Evolutionary conservation across 1,284 basidiomycete genomes (phyloP).

Genomic region (Acaromyces ingoldii): DNA sequence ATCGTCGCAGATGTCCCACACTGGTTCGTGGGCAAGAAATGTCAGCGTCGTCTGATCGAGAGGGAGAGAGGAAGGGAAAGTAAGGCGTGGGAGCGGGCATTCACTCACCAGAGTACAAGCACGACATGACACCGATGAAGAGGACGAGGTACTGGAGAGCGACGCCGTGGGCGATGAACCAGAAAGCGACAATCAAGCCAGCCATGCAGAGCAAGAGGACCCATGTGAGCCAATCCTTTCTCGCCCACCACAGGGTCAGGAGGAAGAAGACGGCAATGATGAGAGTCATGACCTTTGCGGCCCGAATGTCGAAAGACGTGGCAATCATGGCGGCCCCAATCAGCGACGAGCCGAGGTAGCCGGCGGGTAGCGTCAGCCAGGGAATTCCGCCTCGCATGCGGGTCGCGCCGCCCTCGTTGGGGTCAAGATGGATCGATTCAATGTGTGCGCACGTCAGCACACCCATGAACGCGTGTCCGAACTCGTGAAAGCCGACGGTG

Average conservation of each 20-base stretch:
- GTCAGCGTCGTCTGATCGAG: constrained; percentile 54
- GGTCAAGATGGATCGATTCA: constrained; percentile 57
- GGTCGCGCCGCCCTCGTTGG: constrained; percentile 85
- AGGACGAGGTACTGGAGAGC: constrained; percentile 63
- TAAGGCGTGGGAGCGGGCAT: background rate
- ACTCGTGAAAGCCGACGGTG: constrained; percentile 38
- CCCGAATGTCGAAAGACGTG: constrained; percentile 85
- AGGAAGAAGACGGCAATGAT: constrained; percentile 80
- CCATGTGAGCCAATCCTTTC: constrained; percentile 64
- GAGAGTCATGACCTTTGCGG: constrained; percentile 65
- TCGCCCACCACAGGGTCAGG: constrained; percentile 83
- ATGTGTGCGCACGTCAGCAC: constrained; percentile 85
- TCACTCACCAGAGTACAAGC: constrained; percentile 37
- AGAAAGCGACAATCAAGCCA: constrained; percentile 39
- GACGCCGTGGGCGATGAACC: constrained; percentile 25
- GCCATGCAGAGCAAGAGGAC: constrained; percentile 37
- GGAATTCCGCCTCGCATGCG: constrained; percentile 86
- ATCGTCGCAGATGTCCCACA: constrained; percentile 62
- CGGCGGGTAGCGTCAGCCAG: constrained; percentile 64
- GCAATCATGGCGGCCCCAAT: constrained; percentile 85
- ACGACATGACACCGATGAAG: constrained; percentile 61
- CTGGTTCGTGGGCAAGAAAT: background rate
- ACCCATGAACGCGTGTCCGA: constrained; percentile 49
- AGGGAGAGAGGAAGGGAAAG: constrained; percentile 58
- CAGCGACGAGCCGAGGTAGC: constrained; percentile 70